phyloP scores from a whole-genome alignment of 2,329 filamentous ascomycete genomes.

The Pyricularia sp. region DNA sequence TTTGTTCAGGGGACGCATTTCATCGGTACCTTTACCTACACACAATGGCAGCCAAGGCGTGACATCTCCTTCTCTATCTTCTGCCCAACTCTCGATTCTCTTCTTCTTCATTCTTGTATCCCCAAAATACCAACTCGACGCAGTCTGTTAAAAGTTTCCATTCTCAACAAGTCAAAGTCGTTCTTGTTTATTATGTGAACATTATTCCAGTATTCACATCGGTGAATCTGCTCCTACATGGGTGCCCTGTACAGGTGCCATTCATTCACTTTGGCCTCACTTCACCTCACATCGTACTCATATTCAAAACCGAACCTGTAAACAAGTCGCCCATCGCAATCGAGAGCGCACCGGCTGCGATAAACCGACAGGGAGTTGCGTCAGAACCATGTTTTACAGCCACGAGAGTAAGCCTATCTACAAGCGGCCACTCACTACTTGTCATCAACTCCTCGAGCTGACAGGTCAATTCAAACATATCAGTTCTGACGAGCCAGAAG shows the following conservation, averaged over 20 bases:
- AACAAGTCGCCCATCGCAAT: neutral
- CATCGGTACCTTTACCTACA: neutral
- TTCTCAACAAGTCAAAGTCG: neutral
- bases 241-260: neutral
- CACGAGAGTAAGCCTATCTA: conserved; percentile 62
- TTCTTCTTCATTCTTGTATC: neutral
- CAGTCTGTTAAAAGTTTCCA: neutral
- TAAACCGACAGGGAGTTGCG: neutral
- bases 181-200: neutral
- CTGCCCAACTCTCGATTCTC: neutral
- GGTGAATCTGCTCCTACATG: neutral
- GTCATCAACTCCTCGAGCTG: conserved; percentile 8
- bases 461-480: neutral
- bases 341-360: neutral
- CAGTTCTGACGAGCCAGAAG: conserved; percentile 70
- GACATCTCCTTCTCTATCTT: neutral
- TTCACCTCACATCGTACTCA: neutral
- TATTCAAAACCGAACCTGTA: neutral
- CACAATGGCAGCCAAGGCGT: neutral
- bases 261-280: neutral
- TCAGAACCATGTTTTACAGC: conserved; percentile 43
- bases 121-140: neutral
- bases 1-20: neutral
- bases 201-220: neutral
- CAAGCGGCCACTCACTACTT: conserved; percentile 7